A percentile compares a stretch with the other conserved stretches of the same genome.
phyloP scores from a whole-genome alignment of 2,329 filamentous ascomycete genomes.

The Diaporthe vexans region DNA sequence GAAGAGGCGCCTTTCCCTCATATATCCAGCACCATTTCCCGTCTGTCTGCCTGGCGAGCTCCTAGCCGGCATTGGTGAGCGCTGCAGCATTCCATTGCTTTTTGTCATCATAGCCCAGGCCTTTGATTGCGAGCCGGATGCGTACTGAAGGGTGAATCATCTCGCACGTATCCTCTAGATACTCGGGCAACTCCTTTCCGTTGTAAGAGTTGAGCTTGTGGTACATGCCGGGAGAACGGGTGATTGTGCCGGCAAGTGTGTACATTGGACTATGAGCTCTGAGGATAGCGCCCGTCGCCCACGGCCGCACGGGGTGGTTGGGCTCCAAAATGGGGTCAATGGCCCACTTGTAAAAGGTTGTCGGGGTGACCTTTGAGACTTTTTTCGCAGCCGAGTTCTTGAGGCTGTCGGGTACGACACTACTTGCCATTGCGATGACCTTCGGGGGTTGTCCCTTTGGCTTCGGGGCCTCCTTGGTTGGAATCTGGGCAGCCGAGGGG shows the following conservation, averaged over 20 bases:
- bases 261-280: constrained; percentile 58
- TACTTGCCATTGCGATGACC: constrained; percentile 24
- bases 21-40: constrained; percentile 70
- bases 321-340: constrained; percentile 61
- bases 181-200: constrained; percentile 53
- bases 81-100: constrained; percentile 62
- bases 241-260: constrained; percentile 58
- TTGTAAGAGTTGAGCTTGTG: constrained; percentile 58
- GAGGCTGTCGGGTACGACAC: constrained; percentile 33
- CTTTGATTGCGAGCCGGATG: constrained; percentile 64
- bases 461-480: constrained; percentile 39
- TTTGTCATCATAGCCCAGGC: constrained; percentile 64
- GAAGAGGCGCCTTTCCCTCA: constrained; percentile 57
- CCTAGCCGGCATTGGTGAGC: constrained; percentile 58
- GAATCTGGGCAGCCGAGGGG: constrained; percentile 35
- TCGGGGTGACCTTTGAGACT: constrained; percentile 16
- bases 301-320: constrained; percentile 63
- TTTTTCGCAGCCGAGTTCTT: constrained; percentile 30
- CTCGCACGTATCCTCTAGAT: constrained; percentile 67
- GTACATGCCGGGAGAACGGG: constrained; percentile 64
- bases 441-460: constrained; percentile 34
- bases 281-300: constrained; percentile 61
- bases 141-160: constrained; percentile 68
- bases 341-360: constrained; percentile 56
- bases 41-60: constrained; percentile 52